Conservation (phyloP, 495 filamentous ascomycete genomes). For the Aspergillus bertholletiae region DNA sequence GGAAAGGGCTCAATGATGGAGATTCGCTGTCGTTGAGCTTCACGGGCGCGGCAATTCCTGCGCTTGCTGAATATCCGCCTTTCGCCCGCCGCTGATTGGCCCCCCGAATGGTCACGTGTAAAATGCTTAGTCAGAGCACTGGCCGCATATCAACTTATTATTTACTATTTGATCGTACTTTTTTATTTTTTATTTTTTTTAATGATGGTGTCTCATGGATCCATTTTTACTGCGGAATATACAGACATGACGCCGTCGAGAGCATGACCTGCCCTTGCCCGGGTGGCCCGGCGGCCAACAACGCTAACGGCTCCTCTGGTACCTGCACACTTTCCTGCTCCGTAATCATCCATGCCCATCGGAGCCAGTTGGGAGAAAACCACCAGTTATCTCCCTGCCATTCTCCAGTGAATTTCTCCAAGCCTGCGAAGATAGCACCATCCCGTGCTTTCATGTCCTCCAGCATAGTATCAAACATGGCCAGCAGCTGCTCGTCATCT, state of each 20-base stretch:
- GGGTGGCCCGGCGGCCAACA: slow-evolving; percentile 18
- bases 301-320: slow-evolving; percentile 33
- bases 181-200: too few relatives aligned
- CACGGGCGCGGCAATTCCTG: slow-evolving; percentile 36
- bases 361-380: slow-evolving; percentile 40
- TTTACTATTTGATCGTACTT: too few relatives aligned
- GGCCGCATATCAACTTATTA: not conserved
- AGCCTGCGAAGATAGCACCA: slow-evolving; percentile 4
- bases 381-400: slow-evolving; percentile 27
- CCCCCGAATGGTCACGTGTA: slow-evolving; percentile 23
- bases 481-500: slow-evolving; percentile 24
- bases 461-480: slow-evolving; percentile 21
- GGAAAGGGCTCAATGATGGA: slow-evolving; percentile 19
- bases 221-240: slow-evolving; percentile 34
- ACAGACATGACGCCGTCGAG: slow-evolving; percentile 35
- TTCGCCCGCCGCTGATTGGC: slow-evolving; percentile 39
- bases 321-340: slow-evolving; percentile 39
- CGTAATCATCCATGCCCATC: slow-evolving; percentile 38
- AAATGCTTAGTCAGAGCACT: slow-evolving; percentile 17
- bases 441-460: slow-evolving; percentile 9
- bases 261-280: slow-evolving; percentile 22
- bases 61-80: slow-evolving; percentile 47
- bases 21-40: slow-evolving; percentile 24
- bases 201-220: too few relatives aligned
- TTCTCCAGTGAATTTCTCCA: slow-evolving; percentile 17